A percentile compares a stretch with the other conserved stretches of the same genome.
Evolutionary conservation across 768 basidiomycete genomes (phyloP).

Genomic region (Serendipita sp.): DNA sequence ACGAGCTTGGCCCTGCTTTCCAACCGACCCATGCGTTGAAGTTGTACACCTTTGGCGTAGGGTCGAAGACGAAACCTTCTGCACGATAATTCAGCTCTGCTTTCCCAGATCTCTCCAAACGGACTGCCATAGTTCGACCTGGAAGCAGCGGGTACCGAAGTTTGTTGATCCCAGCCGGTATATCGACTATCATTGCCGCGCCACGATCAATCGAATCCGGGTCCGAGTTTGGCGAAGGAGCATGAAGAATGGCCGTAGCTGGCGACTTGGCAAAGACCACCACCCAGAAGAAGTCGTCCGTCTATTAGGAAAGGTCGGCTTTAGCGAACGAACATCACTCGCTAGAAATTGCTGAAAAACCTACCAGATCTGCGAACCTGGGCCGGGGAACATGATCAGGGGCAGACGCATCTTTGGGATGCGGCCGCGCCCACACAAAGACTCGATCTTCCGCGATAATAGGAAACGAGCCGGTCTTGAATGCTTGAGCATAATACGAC

Average conservation of each 20-base stretch:
- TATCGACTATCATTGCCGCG: conserved; percentile 21
- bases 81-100: conserved; percentile 35
- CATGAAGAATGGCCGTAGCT: conserved; percentile 38
- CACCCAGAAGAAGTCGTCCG: conserved; percentile 51
- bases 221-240: conserved; percentile 27
- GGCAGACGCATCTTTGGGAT: conserved; percentile 39
- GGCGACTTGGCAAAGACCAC: conserved; percentile 45
- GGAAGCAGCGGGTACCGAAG: conserved; percentile 40
- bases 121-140: conserved; percentile 35
- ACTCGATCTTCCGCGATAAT: conserved; percentile 42
- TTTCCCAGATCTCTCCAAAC: conserved; percentile 33
- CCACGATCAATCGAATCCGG: conserved; percentile 16
- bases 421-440: conserved; percentile 57
- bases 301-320: no score
- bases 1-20: no score
- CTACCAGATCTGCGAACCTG: conserved; percentile 39
- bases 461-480: conserved; percentile 54
- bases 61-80: conserved; percentile 36
- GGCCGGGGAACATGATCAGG: conserved; percentile 42
- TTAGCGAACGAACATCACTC: no score
- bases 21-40: conserved; percentile 50
- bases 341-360: no score
- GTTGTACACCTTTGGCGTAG: conserved; percentile 43
- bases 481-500: conserved; percentile 50
- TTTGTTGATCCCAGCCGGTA: conserved; percentile 46